A percentile compares a stretch with the other conserved stretches of the same genome.
Evolutionary conservation across 306 rosid genomes (phyloP).

Genomic region (Amphicarpaea edgeworthii): DNA sequence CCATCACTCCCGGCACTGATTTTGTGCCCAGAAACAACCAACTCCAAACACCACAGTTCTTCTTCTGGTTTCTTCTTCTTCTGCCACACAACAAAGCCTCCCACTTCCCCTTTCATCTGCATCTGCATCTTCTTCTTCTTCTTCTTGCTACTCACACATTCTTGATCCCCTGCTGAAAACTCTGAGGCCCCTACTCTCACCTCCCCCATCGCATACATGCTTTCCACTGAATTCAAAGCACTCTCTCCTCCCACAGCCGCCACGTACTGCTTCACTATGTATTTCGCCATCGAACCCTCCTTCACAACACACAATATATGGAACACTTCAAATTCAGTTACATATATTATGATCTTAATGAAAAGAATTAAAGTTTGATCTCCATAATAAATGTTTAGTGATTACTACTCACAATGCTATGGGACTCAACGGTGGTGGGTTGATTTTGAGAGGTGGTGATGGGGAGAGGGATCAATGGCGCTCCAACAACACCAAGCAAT

Average conservation of each 20-base stretch:
- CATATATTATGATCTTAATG: no score
- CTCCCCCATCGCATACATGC: conserved; percentile 96
- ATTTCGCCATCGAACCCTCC: conserved; percentile 91
- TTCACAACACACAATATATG: conserved; percentile 44
- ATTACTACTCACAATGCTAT: conserved; percentile 69
- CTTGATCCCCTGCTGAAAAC: conserved; percentile 67
- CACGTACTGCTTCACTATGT: conserved; percentile 85
- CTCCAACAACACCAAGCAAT: conserved; percentile 83
- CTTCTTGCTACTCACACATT: conserved; percentile 46
- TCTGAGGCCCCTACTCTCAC: conserved; percentile 85
- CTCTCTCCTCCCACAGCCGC: conserved; percentile 95
- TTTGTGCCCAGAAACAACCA: conserved; percentile 80
- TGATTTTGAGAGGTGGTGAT: conserved; percentile 53
- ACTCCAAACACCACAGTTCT: conserved; percentile 91
- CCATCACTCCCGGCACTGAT: conserved; percentile 97
- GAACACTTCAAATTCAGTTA: no score
- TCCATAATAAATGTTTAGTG: neutral
- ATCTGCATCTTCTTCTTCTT: conserved; percentile 47
- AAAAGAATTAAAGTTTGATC: neutral
- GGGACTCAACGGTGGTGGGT: conserved; percentile 67
- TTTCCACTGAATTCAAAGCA: conserved; percentile 65
- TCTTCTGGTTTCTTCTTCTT: conserved; percentile 81
- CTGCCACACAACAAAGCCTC: conserved; percentile 98
- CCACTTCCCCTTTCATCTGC: conserved; percentile 67
- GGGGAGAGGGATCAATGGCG: conserved; percentile 83